phyloP scores from a whole-genome alignment of 2,329 filamentous ascomycete species.

The Clarireedia sp. region DNA sequence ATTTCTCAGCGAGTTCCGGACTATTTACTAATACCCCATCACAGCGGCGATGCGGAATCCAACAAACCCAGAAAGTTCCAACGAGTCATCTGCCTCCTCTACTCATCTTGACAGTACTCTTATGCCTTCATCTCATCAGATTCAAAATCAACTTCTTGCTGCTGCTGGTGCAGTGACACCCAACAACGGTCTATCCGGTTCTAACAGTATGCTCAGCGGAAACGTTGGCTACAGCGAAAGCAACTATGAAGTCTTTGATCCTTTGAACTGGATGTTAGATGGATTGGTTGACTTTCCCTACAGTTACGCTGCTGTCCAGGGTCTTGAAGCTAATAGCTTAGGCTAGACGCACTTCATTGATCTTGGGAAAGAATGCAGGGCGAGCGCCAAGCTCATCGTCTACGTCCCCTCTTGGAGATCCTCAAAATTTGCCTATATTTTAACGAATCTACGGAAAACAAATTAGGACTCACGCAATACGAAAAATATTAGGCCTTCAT shows the following conservation, averaged over 20 bases:
- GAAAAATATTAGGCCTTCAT: too few relatives aligned
- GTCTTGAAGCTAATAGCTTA: constrained; percentile 34
- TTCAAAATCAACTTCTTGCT: constrained; percentile 22
- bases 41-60: constrained; percentile 70
- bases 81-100: constrained; percentile 63
- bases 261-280: constrained; percentile 89
- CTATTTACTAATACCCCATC: constrained; percentile 23
- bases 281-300: constrained; percentile 76
- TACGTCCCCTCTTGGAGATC: neutral
- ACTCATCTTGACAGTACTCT: constrained; percentile 56
- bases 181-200: constrained; percentile 19
- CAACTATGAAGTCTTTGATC: constrained; percentile 84
- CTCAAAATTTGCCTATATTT: too few relatives aligned
- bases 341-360: constrained; percentile 2
- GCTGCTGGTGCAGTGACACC: constrained; percentile 19
- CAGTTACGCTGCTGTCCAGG: constrained; percentile 48
- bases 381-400: neutral
- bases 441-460: too few relatives aligned
- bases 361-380: neutral
- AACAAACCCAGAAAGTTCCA: constrained; percentile 73
- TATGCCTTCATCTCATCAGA: constrained; percentile 33
- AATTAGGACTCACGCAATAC: too few relatives aligned
- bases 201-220: constrained; percentile 19
- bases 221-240: constrained; percentile 52
- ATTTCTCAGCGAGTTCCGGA: neutral